A percentile compares a stretch with the other conserved stretches of the same genome.
Conservation (phyloP, 2,329 filamentous ascomycete species). For the Trichothecium roseum region DNA sequence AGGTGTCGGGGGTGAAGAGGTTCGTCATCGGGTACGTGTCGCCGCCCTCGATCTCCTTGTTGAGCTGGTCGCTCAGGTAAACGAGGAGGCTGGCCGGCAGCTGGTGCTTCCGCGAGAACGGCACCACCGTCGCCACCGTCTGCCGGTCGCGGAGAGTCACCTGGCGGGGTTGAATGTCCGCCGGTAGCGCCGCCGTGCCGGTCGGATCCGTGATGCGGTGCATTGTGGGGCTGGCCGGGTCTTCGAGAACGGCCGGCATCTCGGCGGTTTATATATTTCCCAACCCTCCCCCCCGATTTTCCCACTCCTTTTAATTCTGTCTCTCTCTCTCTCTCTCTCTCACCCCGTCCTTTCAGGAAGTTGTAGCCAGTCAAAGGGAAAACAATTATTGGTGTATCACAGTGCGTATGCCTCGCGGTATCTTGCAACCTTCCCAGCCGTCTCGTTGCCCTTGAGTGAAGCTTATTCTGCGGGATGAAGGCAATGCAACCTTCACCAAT, state of each 20-base stretch:
- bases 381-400: too few species aligned
- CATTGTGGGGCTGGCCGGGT: conserved; percentile 60
- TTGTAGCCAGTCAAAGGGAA: too few species aligned
- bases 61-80: conserved; percentile 75
- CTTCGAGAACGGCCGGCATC: conserved; percentile 74
- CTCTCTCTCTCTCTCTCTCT: neutral
- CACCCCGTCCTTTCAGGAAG: neutral
- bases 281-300: too few species aligned
- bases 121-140: conserved; percentile 74
- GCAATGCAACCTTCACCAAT: too few species aligned
- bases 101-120: conserved; percentile 65
- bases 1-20: conserved; percentile 60
- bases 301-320: neutral
- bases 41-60: conserved; percentile 83
- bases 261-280: too few species aligned
- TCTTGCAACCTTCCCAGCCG: too few species aligned
- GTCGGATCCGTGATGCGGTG: conserved; percentile 57
- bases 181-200: conserved; percentile 51
- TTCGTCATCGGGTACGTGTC: conserved; percentile 88
- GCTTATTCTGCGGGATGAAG: too few species aligned
- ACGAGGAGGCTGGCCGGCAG: conserved; percentile 65
- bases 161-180: conserved; percentile 60
- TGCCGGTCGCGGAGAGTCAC: conserved; percentile 77
- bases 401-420: too few species aligned
- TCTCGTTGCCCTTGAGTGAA: too few species aligned